A percentile compares a stretch with the other conserved stretches of the same genome.
Evolutionary conservation across 257 asterid species (phyloP).

Genomic region (Solanum phureja): DNA sequence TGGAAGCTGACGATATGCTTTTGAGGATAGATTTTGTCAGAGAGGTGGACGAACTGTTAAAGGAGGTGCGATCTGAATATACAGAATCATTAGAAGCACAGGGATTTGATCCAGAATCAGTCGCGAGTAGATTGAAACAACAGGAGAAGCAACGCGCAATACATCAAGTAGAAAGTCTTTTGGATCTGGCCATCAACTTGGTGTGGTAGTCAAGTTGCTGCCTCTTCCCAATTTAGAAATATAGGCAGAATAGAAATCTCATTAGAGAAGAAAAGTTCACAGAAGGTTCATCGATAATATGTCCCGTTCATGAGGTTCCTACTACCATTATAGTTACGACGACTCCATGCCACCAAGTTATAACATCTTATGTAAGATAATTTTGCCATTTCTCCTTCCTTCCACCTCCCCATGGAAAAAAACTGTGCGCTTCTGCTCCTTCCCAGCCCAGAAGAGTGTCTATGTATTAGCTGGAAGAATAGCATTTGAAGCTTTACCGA

Average conservation of each 20-base stretch:
- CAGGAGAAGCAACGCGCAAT: constrained; percentile 88
- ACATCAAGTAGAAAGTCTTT: constrained; percentile 57
- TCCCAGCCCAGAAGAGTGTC: not conserved
- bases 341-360: not conserved
- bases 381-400: not conserved
- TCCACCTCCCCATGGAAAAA: not conserved
- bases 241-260: not conserved
- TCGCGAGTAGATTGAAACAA: constrained; percentile 63
- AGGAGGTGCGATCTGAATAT: constrained; percentile 57
- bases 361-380: not conserved
- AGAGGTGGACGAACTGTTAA: constrained; percentile 66
- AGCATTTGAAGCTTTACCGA: not conserved
- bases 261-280: not conserved
- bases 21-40: constrained; percentile 80
- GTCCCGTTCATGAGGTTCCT: not conserved
- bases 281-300: not conserved
- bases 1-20: constrained; percentile 62
- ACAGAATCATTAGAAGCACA: constrained; percentile 23
- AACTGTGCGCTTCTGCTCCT: not conserved
- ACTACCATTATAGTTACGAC: not conserved
- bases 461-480: not conserved
- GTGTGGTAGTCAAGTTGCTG: constrained; percentile 34
- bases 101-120: constrained; percentile 70
- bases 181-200: constrained; percentile 73
- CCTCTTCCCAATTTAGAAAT: not conserved